A percentile compares a stretch with the other conserved stretches of the same genome.
phyloP scores from a whole-genome alignment of 2,329 filamentous ascomycete genomes.

The Allantophomopsis cytisporea region DNA sequence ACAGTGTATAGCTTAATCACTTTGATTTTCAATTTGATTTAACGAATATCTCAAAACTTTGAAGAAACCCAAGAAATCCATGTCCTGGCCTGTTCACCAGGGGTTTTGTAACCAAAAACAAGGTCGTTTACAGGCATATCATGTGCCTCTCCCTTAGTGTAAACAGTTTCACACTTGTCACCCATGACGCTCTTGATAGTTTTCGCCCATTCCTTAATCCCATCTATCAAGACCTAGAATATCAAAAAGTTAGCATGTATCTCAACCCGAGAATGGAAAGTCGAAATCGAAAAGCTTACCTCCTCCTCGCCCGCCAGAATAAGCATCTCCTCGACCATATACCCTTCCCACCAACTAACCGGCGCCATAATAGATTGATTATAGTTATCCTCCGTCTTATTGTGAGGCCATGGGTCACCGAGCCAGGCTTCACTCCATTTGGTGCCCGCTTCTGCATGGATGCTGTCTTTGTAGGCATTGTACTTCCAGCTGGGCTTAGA shows the following conservation, averaged over 20 bases:
- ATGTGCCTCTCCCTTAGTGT: constrained; percentile 13
- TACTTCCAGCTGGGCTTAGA: constrained; percentile 24
- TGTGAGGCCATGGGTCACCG: constrained; percentile 13
- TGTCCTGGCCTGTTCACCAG: constrained; percentile 8
- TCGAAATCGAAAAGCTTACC: constrained; percentile 4
- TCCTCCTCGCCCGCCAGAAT: constrained; percentile 41
- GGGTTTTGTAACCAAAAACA: constrained; percentile 8
- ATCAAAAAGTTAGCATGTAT: too few relatives aligned
- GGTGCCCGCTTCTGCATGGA: constrained; percentile 23
- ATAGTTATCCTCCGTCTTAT: constrained; percentile 29
- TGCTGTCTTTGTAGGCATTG: constrained; percentile 36
- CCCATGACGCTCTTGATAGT: constrained; percentile 24
- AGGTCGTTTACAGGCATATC: constrained; percentile 12
- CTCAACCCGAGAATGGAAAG: too few relatives aligned
- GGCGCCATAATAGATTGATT: constrained; percentile 35
- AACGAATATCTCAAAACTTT: constrained; percentile 3
- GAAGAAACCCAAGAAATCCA: constrained; percentile 12
- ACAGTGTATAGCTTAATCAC: too few relatives aligned
- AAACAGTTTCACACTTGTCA: constrained; percentile 6
- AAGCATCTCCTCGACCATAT: constrained; percentile 32
- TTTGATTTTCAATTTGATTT: too few relatives aligned
- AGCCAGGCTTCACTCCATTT: constrained; percentile 36
- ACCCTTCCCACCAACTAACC: constrained; percentile 35
- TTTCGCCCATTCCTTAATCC: constrained; percentile 33
- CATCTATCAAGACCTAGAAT: constrained; percentile 30